Conservation (phyloP, 352 stramenopile species). For the Phytophthora palmivora region DNA sequence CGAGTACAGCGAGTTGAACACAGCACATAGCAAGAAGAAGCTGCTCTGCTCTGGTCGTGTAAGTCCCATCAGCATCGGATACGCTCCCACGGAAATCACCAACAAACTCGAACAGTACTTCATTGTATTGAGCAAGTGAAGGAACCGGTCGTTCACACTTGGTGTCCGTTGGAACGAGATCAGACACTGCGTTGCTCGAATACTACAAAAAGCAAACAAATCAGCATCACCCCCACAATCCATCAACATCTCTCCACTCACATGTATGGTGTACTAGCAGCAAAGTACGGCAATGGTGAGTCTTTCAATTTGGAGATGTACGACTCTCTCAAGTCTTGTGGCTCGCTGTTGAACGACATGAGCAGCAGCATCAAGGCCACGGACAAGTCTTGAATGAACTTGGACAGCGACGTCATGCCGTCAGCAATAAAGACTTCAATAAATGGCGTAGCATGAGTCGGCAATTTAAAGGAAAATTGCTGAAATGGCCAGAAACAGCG, state of each 20-base stretch:
- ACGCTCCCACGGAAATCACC: slow-evolving; percentile 80
- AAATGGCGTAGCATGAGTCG: slow-evolving; percentile 67
- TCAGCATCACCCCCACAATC: not conserved
- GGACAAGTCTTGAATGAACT: slow-evolving; percentile 79
- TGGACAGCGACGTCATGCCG: slow-evolving; percentile 84
- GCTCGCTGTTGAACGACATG: slow-evolving; percentile 58
- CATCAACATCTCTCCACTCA: slow-evolving; percentile 28
- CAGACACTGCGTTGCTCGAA: slow-evolving; percentile 81
- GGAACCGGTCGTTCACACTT: slow-evolving; percentile 74
- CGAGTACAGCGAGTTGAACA: slow-evolving; percentile 96
- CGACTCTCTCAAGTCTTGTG: slow-evolving; percentile 48
- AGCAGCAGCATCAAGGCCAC: slow-evolving; percentile 71
- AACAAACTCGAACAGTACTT: slow-evolving; percentile 87
- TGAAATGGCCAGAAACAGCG: slow-evolving; percentile 77
- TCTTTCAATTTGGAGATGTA: slow-evolving; percentile 81
- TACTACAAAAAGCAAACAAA: slow-evolving; percentile 40
- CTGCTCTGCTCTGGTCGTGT: slow-evolving; percentile 57
- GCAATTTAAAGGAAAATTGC: slow-evolving; percentile 59
- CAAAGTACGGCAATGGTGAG: slow-evolving; percentile 75
- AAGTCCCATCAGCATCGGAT: slow-evolving; percentile 72
- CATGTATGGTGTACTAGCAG: slow-evolving; percentile 78
- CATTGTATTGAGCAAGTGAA: slow-evolving; percentile 87
- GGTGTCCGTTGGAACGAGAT: slow-evolving; percentile 82
- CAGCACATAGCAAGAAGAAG: slow-evolving; percentile 80
- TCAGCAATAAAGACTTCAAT: slow-evolving; percentile 85